Evolutionary conservation across 371 early-diverging fungal genomes (phyloP), one percentile per base, ranked within the genome.

Genomic region (Chytridiales sp.): DNA sequence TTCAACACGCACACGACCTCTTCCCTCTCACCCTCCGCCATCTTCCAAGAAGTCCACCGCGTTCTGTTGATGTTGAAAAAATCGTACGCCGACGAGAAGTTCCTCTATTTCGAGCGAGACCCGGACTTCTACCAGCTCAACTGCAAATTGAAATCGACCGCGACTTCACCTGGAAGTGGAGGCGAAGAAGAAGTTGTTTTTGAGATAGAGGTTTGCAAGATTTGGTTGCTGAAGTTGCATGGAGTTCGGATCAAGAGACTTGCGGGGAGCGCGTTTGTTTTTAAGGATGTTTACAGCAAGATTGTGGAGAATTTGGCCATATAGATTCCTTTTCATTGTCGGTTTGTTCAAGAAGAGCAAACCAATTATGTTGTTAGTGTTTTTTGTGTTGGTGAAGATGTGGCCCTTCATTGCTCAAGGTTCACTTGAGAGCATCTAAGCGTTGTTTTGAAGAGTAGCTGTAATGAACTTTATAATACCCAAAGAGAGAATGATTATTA

Each of bases 171-270:
- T n/a, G n/a, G 65, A 32, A 24, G 47, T 43, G 15, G 47, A 50
- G 43, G 39, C 46, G n/a, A 59, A 56, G 30, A 59, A 66, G 39
- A 62, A 47, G 64, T 81, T 2, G 66, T 62, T 44, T 78, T 82
- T 61, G 81, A 82, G 64, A 59, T 76, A 21, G 83, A 82, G 52
- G 65, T 82, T 19, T 79, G 78, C 62, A 81, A 79, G 50, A 69
- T 82, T 11, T 81, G 81, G 83, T 64, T 81, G 47, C 62, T 82
- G 32, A 73, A 77, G 31, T 6, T 82, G 46, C 78, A 79, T 60
- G 83, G 79, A 0, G 61, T 81, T 3, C 58, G 80, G 15, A 67
- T 79, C n/a, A 79, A 79, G 73, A 62, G 82, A 40, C 54, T 79
- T 13, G 62, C 70, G 29, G 83, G 83, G 30, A 75, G 72, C 48